phyloP scores from a whole-genome alignment of 345 rosid genomes.

The Rhodamnia rubescens region DNA sequence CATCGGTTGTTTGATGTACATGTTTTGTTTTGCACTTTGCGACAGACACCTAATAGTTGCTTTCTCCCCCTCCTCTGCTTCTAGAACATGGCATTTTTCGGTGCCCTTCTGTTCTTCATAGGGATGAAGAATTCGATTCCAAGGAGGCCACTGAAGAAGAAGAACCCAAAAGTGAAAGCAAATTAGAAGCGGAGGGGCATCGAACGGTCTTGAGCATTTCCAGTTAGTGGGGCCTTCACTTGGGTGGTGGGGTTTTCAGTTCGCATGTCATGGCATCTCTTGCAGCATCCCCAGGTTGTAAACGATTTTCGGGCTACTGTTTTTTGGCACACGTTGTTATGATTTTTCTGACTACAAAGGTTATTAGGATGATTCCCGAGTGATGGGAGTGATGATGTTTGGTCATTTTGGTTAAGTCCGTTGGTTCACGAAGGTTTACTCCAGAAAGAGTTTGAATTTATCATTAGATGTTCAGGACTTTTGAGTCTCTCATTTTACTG shows the following conservation, averaged over 20 bases:
- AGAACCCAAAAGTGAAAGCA: slow-evolving; percentile 36
- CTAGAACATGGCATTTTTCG: slow-evolving; percentile 72
- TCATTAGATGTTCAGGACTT: background rate
- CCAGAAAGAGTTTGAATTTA: background rate
- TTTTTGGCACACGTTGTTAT: background rate
- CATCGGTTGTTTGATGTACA: background rate
- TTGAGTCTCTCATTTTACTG: background rate
- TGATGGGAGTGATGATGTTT: background rate
- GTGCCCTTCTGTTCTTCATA: slow-evolving; percentile 75
- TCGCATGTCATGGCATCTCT: background rate
- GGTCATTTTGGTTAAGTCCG: background rate
- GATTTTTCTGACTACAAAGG: background rate
- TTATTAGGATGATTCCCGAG: background rate
- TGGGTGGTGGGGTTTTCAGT: background rate
- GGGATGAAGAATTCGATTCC: slow-evolving; percentile 84
- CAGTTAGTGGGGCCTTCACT: background rate
- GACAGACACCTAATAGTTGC: background rate
- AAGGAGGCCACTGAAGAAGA: slow-evolving; percentile 53
- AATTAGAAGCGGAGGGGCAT: slow-evolving; percentile 12
- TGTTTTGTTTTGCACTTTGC: background rate
- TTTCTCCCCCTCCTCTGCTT: background rate
- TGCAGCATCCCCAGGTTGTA: background rate
- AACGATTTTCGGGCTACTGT: background rate
- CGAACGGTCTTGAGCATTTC: background rate
- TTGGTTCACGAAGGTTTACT: background rate